phyloP scores from a whole-genome alignment of 306 rosid genomes.

The Malus sylvestris region DNA sequence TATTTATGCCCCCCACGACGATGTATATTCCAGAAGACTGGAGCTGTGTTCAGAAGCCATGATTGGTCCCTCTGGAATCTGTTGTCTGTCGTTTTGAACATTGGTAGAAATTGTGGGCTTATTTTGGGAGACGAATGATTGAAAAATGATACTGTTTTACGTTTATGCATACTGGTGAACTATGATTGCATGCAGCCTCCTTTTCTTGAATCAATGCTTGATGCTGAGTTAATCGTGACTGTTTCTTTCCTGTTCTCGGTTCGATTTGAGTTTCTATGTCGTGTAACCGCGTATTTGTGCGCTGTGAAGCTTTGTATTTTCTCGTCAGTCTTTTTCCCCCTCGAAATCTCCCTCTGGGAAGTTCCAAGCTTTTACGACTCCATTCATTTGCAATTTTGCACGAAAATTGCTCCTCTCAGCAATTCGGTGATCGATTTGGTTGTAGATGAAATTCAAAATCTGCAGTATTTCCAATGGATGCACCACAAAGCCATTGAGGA shows the following conservation, averaged over 20 bases:
- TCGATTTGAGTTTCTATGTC: conserved; percentile 8
- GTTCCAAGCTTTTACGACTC: not conserved
- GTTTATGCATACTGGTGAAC: conserved; percentile 15
- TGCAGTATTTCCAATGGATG: not conserved
- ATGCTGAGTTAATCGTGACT: conserved; percentile 7
- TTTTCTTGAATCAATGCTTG: not conserved
- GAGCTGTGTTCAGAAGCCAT: conserved; percentile 43
- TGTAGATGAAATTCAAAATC: not conserved
- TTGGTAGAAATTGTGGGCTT: conserved; percentile 9
- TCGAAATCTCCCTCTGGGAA: not conserved
- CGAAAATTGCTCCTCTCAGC: not conserved
- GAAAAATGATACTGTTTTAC: conserved; percentile 13
- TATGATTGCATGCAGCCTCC: conserved; percentile 4
- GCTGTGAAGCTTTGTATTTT: not conserved
- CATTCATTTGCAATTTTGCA: not conserved
- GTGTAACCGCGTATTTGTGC: not conserved
- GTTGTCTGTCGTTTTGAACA: conserved; percentile 18
- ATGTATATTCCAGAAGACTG: conserved; percentile 38
- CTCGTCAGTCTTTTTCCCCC: too few species aligned
- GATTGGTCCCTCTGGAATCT: conserved; percentile 50
- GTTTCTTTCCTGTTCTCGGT: not conserved
- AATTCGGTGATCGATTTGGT: not conserved
- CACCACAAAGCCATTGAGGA: not conserved
- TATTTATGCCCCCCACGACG: conserved; percentile 17
- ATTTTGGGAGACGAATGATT: conserved; percentile 10